Evolutionary conservation across 495 filamentous ascomycete genomes (phyloP).

Genomic region (Gamarada debralockiae): DNA sequence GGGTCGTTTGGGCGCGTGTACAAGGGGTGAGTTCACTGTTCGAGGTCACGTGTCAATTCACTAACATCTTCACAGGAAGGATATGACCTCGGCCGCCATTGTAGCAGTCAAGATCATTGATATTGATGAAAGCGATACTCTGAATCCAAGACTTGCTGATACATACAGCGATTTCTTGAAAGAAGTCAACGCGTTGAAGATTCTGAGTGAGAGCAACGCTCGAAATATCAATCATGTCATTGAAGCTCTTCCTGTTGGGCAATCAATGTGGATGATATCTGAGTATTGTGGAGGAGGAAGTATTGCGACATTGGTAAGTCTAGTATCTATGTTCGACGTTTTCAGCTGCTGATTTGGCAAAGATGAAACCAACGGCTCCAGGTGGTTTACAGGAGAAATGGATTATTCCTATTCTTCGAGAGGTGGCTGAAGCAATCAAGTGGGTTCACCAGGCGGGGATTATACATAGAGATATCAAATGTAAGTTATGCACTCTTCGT

Average conservation of each 20-base stretch:
- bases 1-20: slow-evolving; percentile 95
- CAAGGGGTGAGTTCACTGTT: slow-evolving; percentile 56
- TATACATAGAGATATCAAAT: slow-evolving; percentile 95
- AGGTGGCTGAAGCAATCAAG: slow-evolving; percentile 77
- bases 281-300: slow-evolving; percentile 96
- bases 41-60: slow-evolving; percentile 2
- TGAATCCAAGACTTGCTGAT: slow-evolving; percentile 69
- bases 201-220: slow-evolving; percentile 77
- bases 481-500: slow-evolving; percentile 34
- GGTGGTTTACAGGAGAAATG: slow-evolving; percentile 81
- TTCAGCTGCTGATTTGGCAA: background rate
- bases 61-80: slow-evolving; percentile 35
- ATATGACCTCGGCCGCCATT: slow-evolving; percentile 52
- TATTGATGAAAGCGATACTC: slow-evolving; percentile 79
- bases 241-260: slow-evolving; percentile 80
- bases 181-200: slow-evolving; percentile 81
- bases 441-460: slow-evolving; percentile 90
- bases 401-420: slow-evolving; percentile 84
- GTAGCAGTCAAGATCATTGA: slow-evolving; percentile 96
- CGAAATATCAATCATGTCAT: slow-evolving; percentile 89
- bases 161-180: slow-evolving; percentile 83
- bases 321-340: no score
- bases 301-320: slow-evolving; percentile 80
- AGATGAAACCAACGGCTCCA: slow-evolving; percentile 57
- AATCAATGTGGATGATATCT: slow-evolving; percentile 91